Conservation (phyloP, 2,329 filamentous ascomycete genomes). For the Onygenales sp. region DNA sequence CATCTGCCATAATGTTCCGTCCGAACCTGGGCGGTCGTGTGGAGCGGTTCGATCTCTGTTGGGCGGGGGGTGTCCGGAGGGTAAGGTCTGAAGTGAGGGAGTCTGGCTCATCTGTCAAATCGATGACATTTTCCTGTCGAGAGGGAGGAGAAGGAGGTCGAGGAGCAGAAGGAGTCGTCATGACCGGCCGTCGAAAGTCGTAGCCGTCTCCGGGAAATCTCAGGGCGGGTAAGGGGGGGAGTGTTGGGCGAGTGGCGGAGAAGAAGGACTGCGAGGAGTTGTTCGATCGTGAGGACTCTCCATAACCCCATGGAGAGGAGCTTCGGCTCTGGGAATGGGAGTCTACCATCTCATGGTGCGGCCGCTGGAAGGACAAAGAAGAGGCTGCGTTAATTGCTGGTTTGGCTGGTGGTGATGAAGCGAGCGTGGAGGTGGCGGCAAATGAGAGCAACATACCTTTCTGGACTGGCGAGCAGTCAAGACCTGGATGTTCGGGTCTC, state of each 20-base stretch:
- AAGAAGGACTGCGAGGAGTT: constrained; percentile 6
- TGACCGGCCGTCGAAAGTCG: constrained; percentile 44
- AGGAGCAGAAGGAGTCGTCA: constrained; percentile 30
- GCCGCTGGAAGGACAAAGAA: constrained; percentile 19
- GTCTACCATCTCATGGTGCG: constrained; percentile 27
- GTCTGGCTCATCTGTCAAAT: constrained; percentile 38
- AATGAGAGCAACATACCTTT: constrained; percentile 22
- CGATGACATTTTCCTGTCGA: constrained; percentile 31
- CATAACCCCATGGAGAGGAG: constrained; percentile 17
- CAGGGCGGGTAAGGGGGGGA: constrained; percentile 22
- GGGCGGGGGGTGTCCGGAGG: constrained; percentile 6
- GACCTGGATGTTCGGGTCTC: constrained; percentile 26
- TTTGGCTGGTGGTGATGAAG: neutral
- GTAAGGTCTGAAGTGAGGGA: constrained; percentile 16
- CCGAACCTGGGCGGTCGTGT: constrained; percentile 26
- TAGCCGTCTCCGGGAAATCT: constrained; percentile 44
- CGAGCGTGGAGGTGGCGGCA: neutral
- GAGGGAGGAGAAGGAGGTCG: constrained; percentile 15
- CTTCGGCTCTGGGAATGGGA: constrained; percentile 17
- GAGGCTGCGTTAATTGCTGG: constrained; percentile 11
- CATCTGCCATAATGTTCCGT: constrained; percentile 26
- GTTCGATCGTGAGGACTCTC: neutral
- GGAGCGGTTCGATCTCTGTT: constrained; percentile 7
- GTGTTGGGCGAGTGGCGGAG: constrained; percentile 14
- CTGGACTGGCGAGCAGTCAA: constrained; percentile 24